phyloP scores from a whole-genome alignment of 1,284 basidiomycete genomes.

The Malassezia equina region DNA sequence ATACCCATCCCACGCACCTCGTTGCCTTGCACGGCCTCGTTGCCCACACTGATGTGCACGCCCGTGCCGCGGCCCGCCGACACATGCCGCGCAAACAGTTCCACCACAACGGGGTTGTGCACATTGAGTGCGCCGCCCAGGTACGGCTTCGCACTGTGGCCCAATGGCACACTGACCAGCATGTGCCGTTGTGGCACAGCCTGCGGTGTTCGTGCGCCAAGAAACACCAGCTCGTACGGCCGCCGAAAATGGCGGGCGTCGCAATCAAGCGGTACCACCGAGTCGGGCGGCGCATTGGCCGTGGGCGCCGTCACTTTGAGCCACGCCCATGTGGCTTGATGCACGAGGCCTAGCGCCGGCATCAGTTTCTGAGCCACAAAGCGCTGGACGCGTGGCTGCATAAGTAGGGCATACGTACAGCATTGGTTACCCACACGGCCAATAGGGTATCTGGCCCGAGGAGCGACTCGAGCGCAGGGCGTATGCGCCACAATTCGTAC shows the following conservation, averaged over 20 bases:
- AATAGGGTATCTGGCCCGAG: constrained; percentile 11
- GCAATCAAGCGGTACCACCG: constrained; percentile 4
- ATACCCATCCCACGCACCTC: constrained; percentile 10
- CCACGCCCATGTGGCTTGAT: constrained; percentile 15
- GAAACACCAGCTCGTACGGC: constrained; percentile 18
- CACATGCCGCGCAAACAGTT: constrained; percentile 39
- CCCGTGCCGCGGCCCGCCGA: constrained; percentile 29
- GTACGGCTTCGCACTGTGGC: constrained; percentile 16
- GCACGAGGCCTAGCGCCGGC: constrained; percentile 5
- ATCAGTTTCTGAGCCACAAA: constrained; percentile 17
- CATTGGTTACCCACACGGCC: constrained; percentile 20
- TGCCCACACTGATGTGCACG: constrained; percentile 51
- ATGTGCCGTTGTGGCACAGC: background rate
- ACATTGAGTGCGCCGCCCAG: background rate
- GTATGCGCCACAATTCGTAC: constrained; percentile 20
- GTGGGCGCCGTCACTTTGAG: constrained; percentile 15
- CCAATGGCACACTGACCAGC: constrained; percentile 4
- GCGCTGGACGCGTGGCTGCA: constrained; percentile 14
- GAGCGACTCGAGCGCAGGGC: constrained; percentile 12
- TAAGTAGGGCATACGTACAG: background rate
- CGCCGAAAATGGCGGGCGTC: background rate
- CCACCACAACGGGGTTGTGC: constrained; percentile 17
- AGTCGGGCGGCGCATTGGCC: background rate
- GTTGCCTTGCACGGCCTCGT: constrained; percentile 58
- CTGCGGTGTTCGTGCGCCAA: constrained; percentile 1